Base-by-base conservation (phyloP, 257 asterid species). In the Parsonsia alboflavescens region DNA sequence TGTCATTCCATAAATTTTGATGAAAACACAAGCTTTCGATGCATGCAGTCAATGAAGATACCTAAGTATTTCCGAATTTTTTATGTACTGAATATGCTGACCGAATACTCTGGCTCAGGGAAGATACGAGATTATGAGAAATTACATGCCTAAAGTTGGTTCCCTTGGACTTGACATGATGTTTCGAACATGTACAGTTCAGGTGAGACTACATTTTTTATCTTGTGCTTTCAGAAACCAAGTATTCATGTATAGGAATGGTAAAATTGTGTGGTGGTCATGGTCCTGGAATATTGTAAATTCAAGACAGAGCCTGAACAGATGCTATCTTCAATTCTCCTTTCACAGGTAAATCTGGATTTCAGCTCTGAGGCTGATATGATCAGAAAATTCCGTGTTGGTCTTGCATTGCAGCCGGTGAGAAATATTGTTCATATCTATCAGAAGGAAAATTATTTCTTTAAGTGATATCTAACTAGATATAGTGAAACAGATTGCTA, bases 111-210 rank as follows among this genome's bases (percentile, higher is more conserved):
- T 86, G 83, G 67, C 77, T 77, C 93, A 94, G 99, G 99, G 96
- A 86, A 88, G 99, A 84, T 94, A 92, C 26, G 88, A 84, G 79
- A 94, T 92, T 77, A 92, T 92, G 97, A 85, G 78, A 78, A 94
- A 90, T 82, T 94, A 94, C 88, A 94, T 94, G 98, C 98, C 99
- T 72, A 92, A 90, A 82, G 99, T 94, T 87, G 99, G 99, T 67
- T 76, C 99, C 50, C 92, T 92, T 82, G 99, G 97, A 74, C 98
- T 89, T 65, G 99, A 94, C 83, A 89, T 90, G 96, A 92, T 90
- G 98, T 92, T 92, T 73, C 84, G 97, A 76, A 94, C 98, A 54
- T 92, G 99, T 80, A 92, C 99, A 12, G 98, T 92, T 49, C 99
- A 94, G 97, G 98, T 93, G 76, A 74, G 77, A 44, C 49, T 46